Evolutionary conservation across 345 rosid genomes (phyloP), one percentile per base, ranked within the genome.

Genomic region (Eucalyptus cloeziana): DNA sequence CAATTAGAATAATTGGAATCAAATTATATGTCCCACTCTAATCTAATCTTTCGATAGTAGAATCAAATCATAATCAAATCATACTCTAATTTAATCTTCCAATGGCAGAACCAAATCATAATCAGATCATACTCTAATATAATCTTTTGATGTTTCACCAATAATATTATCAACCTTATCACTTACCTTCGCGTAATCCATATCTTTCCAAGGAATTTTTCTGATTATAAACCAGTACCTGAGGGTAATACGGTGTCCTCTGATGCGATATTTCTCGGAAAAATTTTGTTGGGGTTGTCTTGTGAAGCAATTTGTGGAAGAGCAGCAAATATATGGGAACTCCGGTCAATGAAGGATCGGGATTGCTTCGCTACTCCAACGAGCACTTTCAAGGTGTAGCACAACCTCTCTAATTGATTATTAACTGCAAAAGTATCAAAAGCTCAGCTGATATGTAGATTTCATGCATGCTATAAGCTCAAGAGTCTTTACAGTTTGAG

Each of bases 241-340:
- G 79, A 85, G 88, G 88, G 62, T 87, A 56, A 22, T 54, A 79
- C 56, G 7, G n/a, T 79, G 87, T 90, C 88, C 37, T 43, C 76
- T 14, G 88, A 86, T 45, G 31, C 51, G 49, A 40, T 60, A 47
- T 58, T 81, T 90, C 86, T 62, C n/a, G 33, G 83, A 31, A 89
- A 86, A 79, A 58, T 51, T 71, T 69, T 79, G 40, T 52, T 31
- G 15, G 87, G 83, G 86, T 62, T 33, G 51, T 88, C 89, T 81
- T 40, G 90, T 27, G 90, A 87, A 88, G 92, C 88, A 52, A 92
- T 91, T 87, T 90, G 90, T 88, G 90, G 88, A 87, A 92, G 88
- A 44, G 92, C 89, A 27, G 90, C 90, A 86, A 87, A 89, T 44
- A 88, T 25, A 88, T 89, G 89, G 16, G 93, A 87, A 76, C 69